Base-by-base conservation (phyloP, 805 yeast genomes). In the Spathaspora girioi region DNA sequence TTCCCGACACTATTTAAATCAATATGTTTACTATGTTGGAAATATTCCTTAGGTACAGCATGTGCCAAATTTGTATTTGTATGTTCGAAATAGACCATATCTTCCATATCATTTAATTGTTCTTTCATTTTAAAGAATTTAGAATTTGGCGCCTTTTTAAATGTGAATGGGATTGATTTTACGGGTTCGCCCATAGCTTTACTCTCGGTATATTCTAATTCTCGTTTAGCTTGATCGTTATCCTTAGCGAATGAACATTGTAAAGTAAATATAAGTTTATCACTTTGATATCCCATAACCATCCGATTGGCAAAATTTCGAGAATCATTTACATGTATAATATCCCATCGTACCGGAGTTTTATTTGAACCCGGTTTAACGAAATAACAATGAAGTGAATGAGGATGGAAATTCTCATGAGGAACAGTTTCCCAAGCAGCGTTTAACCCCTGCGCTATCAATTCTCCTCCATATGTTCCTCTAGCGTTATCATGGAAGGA, bases 381-480 rank as follows among this genome's bases (percentile, higher is more conserved):
- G 49, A 73, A 73, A 51, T 70, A 70, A 18, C 71, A 63, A 53
- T 73, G 77, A 38, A 73, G 56, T 2, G 77, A 73, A 51, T 72
- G 74, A 1, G 75, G 71, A n/a, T 62, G 59, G 50, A 66, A 72
- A 1, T 48, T 48, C 1, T 45, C 38, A 41, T 52, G 57, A 0
- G 58, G 57, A 2, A 62, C 58, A 14, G 67, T 58, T 47, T 65
- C 67, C 64, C 73, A 66, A 2, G 73, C 74, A 12, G 68, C 77
- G 29, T 68, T 56, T 10, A 69, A 49, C 1, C 71, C 64, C 53
- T 71, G 75, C 1, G 69, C 64, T 38, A 70, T 60, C 15, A 72
- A 52, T 45, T 69, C 72, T 1, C 77, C 78, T 1, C 77, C 77
- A 50, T 62, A 73, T n/a, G 69, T 71, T n/a, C 75, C 76, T 38